Conservation (phyloP, 2,329 filamentous ascomycete species). For the Fragosphaeria purpurea region DNA sequence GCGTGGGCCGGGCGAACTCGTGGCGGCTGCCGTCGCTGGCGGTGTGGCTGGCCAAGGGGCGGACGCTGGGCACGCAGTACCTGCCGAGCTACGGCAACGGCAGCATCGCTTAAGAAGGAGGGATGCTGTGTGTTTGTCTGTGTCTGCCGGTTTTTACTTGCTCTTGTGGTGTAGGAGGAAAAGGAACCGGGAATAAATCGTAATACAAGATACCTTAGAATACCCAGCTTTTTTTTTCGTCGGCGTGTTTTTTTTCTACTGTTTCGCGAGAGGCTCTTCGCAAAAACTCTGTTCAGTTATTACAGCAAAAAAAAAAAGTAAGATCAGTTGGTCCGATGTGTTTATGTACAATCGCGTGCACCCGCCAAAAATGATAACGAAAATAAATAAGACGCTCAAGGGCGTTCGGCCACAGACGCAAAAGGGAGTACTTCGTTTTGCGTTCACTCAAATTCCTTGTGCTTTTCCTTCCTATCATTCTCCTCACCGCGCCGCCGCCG, state of each 20-base stretch:
- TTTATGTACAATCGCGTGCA: no score
- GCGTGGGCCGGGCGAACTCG: constrained; percentile 33
- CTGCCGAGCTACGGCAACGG: constrained; percentile 38
- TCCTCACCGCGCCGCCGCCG: constrained; percentile 35
- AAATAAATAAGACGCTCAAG: neutral
- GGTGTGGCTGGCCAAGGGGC: constrained; percentile 42
- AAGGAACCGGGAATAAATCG: neutral
- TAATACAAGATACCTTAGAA: neutral
- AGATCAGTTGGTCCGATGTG: no score
- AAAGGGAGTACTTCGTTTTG: no score
- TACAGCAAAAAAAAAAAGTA: no score
- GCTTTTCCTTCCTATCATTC: neutral
- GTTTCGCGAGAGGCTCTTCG: no score
- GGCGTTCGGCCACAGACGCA: no score
- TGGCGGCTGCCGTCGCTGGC: constrained; percentile 40
- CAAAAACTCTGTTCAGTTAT: no score
- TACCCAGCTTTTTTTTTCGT: neutral
- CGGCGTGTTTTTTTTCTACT: no score
- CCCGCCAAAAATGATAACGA: neutral
- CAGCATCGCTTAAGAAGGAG: constrained; percentile 29
- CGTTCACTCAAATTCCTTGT: no score
- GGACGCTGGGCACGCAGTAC: constrained; percentile 36
- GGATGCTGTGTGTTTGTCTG: no score
- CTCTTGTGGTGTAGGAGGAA: neutral
- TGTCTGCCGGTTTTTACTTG: no score